Evolutionary conservation across 768 basidiomycete species (phyloP).

Genomic region (Leccinellum luteum): DNA sequence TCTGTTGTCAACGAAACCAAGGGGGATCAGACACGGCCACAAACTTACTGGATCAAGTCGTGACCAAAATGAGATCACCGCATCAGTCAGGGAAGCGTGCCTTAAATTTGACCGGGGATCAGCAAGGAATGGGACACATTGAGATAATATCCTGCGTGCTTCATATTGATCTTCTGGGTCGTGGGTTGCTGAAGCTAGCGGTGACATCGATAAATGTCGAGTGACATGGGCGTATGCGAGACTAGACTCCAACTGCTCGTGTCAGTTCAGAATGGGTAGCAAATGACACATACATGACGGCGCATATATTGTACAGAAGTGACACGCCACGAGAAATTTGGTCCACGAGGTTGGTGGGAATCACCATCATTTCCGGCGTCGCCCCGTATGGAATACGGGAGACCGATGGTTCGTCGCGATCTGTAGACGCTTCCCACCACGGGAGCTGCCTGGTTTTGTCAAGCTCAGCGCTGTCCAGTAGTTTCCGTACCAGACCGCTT

Average conservation of each 20-base stretch:
- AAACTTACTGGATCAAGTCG: constrained; percentile 43
- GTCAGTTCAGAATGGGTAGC: not conserved
- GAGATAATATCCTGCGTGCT: constrained; percentile 46
- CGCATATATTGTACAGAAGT: constrained; percentile 67
- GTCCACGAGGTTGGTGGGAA: constrained; percentile 47
- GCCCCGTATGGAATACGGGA: constrained; percentile 29
- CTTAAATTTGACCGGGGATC: constrained; percentile 58
- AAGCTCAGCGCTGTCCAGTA: constrained; percentile 58
- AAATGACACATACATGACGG: constrained; percentile 54
- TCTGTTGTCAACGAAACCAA: constrained; percentile 10
- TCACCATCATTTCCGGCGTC: constrained; percentile 42
- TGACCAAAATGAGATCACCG: constrained; percentile 66
- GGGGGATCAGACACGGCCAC: not conserved
- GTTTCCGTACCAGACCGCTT: constrained; percentile 56
- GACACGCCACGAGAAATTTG: constrained; percentile 37
- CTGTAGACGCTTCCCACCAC: constrained; percentile 65
- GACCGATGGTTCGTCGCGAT: not conserved
- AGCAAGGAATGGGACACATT: constrained; percentile 61
- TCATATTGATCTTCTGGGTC: constrained; percentile 45
- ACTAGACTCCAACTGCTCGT: constrained; percentile 33
- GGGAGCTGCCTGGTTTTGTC: constrained; percentile 50
- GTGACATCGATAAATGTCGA: constrained; percentile 58
- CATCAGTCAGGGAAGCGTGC: constrained; percentile 47
- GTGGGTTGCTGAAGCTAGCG: constrained; percentile 44
- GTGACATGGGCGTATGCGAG: constrained; percentile 67